phyloP scores from a whole-genome alignment of 1,284 basidiomycete genomes.

The Volvariella volvacea region DNA sequence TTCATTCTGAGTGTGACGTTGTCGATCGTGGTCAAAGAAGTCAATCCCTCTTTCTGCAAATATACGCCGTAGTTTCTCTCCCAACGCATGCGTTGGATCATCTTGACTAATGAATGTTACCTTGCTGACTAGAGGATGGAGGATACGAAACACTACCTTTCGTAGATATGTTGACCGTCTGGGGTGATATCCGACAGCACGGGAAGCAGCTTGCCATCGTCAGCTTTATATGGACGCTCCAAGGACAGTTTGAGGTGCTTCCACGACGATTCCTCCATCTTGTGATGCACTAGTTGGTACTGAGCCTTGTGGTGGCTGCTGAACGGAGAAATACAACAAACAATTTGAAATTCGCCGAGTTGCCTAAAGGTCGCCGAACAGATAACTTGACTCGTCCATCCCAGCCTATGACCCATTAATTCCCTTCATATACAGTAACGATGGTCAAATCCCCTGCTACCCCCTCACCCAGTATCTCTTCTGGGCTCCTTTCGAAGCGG shows the following conservation, averaged over 20 bases:
- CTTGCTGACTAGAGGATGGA: constrained; percentile 14
- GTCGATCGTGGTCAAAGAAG: constrained; percentile 58
- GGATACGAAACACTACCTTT: constrained; percentile 44
- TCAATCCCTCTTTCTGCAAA: constrained; percentile 66
- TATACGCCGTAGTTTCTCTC: constrained; percentile 59
- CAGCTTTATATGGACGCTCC: constrained; percentile 74
- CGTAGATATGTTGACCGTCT: constrained; percentile 62
- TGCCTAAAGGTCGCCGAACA: no score
- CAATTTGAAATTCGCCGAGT: no score
- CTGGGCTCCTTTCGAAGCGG: constrained; percentile 33
- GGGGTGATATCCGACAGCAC: constrained; percentile 61
- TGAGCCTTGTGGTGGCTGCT: no score
- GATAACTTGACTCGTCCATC: no score
- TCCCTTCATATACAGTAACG: not conserved
- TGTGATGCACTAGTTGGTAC: no score
- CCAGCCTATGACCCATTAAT: no score
- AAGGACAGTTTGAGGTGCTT: constrained; percentile 59
- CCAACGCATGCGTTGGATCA: constrained; percentile 45
- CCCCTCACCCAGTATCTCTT: constrained; percentile 16
- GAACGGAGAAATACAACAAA: no score
- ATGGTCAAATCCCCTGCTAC: constrained; percentile 11
- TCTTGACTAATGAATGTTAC: constrained; percentile 36
- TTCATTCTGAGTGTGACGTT: constrained; percentile 16
- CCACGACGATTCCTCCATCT: constrained; percentile 39
- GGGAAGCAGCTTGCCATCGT: constrained; percentile 53